Base-by-base conservation (phyloP, 2,329 filamentous ascomycete species). In the Lasiodiplodia sp. region DNA sequence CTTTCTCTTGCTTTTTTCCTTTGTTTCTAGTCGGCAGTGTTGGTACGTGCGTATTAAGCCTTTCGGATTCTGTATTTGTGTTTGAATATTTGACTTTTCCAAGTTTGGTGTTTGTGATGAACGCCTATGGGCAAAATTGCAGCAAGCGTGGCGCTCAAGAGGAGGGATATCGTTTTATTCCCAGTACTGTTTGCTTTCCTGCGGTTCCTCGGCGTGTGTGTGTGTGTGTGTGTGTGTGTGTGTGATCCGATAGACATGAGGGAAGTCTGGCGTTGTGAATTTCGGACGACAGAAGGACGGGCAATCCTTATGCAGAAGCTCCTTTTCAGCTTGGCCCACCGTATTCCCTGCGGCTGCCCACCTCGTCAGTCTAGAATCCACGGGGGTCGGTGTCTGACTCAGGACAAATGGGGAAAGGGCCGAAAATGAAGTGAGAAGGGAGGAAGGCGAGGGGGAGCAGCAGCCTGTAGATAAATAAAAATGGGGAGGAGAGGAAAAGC, bases 91-190 rank as follows among this genome's bases (percentile, higher is more conserved):
- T 28, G 23, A 12, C 38, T 31, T 52, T 64, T 64, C 60, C 60
- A 64, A 52, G 47, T 64, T n/a, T 38, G 52, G 44, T 47, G n/a
- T 52, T 64, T 38, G 47, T 31, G n/a, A 18, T 64, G 12, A 21
- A 21, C 31, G 28, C 60, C 60, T 64, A 47, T 25, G 44, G 25
- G 31, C 60, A 49, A 52, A 64, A 62, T n/a, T 18, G 60, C n/a
- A 53, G 28, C 28, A 64, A 64, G 60, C 60, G 47, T 28, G 60
- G 60, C 60, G 60, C 60, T 52, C 16, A 52, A 52, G 44, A 52
- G 60, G 44, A 38, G 31, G 60, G 47, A 10, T 18, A 47, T 47
- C n/a, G n/a, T 23, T n/a, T 40, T 47, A 31, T 34, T 63, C 49
- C 25, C 10, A 12, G n/a, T 12, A 21, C 23, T 38, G 11, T 37